Evolutionary conservation across 257 asterid species (phyloP).

Genomic region (Haberlea rhodopensis): DNA sequence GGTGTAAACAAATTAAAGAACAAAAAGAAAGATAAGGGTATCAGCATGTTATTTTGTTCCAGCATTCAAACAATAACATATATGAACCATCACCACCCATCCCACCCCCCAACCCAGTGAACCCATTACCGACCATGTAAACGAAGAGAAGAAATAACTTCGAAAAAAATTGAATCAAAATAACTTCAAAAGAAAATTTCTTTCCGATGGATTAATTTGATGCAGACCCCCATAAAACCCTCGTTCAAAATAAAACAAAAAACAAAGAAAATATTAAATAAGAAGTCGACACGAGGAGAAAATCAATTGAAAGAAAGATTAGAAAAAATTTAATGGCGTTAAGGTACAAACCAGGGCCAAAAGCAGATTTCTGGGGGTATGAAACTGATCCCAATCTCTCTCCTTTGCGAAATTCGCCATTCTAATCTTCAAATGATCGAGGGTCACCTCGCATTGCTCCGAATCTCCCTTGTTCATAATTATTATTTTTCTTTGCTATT

Average conservation of each 20-base stretch:
- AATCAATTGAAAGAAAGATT: neutral
- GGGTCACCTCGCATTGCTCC: constrained; percentile 29
- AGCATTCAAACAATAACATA: neutral
- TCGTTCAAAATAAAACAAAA: neutral
- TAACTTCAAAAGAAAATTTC: neutral
- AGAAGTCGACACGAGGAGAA: neutral
- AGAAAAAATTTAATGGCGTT: neutral
- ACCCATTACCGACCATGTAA: neutral
- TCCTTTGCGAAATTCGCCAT: constrained; percentile 53
- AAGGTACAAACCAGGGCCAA: constrained; percentile 43
- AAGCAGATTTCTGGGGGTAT: constrained; percentile 62
- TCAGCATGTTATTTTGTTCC: neutral
- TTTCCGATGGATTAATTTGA: neutral
- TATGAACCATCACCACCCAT: no score
- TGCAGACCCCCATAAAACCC: neutral
- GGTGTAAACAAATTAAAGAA: neutral
- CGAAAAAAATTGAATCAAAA: neutral
- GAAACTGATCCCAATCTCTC: constrained; percentile 62
- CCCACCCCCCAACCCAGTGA: neutral
- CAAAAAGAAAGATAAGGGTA: neutral
- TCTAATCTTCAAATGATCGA: constrained; percentile 37
- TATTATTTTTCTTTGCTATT: no score
- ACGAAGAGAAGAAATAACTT: neutral
- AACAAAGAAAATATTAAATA: neutral
- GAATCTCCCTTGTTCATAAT: constrained; percentile 4